phyloP scores from a whole-genome alignment of 306 rosid genomes.

The Rubus idaeus region DNA sequence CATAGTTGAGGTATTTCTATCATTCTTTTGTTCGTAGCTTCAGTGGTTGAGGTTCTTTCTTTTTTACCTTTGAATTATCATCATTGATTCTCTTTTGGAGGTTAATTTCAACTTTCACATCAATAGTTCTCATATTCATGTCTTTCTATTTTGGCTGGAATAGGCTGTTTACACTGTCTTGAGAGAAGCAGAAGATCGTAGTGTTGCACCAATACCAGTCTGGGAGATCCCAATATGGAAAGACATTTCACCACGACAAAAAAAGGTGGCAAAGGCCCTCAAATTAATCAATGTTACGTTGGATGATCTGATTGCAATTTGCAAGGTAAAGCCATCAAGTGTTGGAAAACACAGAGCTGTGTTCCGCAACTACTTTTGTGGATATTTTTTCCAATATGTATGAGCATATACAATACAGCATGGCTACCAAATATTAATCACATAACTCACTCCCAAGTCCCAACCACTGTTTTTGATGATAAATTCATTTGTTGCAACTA shows the following conservation, averaged over 20 bases:
- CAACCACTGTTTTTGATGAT: background rate
- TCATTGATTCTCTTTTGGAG: conserved; percentile 21
- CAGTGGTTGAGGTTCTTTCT: conserved; percentile 7
- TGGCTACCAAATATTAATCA: background rate
- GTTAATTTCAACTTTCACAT: background rate
- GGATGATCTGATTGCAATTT: conserved; percentile 73
- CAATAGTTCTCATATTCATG: conserved; percentile 27
- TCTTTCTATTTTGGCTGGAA: conserved; percentile 41
- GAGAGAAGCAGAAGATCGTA: conserved; percentile 97
- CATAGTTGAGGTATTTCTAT: conserved; percentile 76
- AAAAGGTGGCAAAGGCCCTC: conserved; percentile 78
- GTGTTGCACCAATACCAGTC: conserved; percentile 80
- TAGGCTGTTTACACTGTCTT: conserved; percentile 95
- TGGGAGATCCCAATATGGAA: conserved; percentile 99
- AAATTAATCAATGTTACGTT: conserved; percentile 78
- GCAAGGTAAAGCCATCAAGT: conserved; percentile 68
- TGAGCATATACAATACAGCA: background rate
- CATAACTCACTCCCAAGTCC: background rate
- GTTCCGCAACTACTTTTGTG: conserved; percentile 5
- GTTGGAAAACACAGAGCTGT: conserved; percentile 14
- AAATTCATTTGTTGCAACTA: background rate
- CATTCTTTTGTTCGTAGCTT: conserved; percentile 21
- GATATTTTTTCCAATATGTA: background rate
- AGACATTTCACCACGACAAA: conserved; percentile 91
- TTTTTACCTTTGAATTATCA: conserved; percentile 19